Percentiles rank a stretch among this genome's conserved stretches.
Conservation (phyloP, 2,329 filamentous ascomycete genomes). For the Exophiala sideris region DNA sequence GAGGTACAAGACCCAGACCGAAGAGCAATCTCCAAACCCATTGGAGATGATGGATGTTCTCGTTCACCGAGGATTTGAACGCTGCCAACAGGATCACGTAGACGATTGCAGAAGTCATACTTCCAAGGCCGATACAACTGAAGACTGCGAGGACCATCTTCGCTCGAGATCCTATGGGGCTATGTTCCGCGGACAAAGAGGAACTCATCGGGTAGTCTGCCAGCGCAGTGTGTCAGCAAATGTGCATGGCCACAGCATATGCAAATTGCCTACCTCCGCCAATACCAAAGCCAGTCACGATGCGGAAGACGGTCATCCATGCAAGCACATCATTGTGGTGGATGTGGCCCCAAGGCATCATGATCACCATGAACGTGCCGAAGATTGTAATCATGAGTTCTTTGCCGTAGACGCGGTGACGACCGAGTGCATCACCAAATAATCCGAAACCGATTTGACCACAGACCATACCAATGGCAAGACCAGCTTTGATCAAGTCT, state of each 20-base stretch:
- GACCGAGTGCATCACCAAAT: conserved; percentile 31
- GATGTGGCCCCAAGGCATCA: conserved; percentile 28
- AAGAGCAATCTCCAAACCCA: conserved; percentile 30
- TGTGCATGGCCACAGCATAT: neutral
- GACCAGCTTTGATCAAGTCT: conserved; percentile 28
- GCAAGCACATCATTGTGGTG: conserved; percentile 17
- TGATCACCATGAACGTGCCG: conserved; percentile 28
- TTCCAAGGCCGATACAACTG: conserved; percentile 10
- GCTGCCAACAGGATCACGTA: conserved; percentile 14
- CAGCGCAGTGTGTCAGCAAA: neutral
- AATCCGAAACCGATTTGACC: conserved; percentile 31
- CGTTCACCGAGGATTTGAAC: conserved; percentile 15
- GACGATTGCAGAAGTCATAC: conserved; percentile 5
- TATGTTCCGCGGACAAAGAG: conserved; percentile 18
- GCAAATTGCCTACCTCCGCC: conserved; percentile 24
- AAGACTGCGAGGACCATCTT: conserved; percentile 12
- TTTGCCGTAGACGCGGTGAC: conserved; percentile 30
- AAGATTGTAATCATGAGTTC: conserved; percentile 29
- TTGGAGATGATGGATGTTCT: conserved; percentile 15
- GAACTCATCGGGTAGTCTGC: conserved; percentile 22
- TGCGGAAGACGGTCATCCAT: conserved; percentile 28
- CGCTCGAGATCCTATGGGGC: conserved; percentile 7
- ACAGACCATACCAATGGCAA: conserved; percentile 30
- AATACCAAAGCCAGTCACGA: conserved; percentile 29
- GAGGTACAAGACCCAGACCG: conserved; percentile 29